Percentiles rank a stretch among this genome's conserved stretches.
phyloP scores from a whole-genome alignment of 345 rosid genomes.

The Rhodamnia argentea region DNA sequence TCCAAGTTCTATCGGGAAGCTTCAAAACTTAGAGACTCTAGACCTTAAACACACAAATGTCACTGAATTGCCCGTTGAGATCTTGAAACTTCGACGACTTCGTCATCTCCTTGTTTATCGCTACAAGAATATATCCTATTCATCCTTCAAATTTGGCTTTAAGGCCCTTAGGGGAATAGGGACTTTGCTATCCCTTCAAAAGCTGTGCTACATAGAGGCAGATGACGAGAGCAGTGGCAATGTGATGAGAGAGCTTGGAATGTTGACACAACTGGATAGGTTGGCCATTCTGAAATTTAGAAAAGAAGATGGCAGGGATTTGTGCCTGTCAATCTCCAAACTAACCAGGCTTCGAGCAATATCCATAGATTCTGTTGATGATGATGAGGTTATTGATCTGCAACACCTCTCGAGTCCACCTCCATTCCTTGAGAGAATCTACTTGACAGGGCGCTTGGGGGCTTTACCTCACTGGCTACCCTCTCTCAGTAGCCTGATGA shows the following conservation, averaged over 20 bases:
- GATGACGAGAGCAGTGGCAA: not conserved
- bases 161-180: constrained; percentile 16
- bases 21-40: constrained; percentile 29
- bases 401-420: constrained; percentile 19
- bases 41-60: constrained; percentile 34
- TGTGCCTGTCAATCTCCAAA: constrained; percentile 20
- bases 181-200: constrained; percentile 20
- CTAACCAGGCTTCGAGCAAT: constrained; percentile 18
- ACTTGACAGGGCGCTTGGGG: constrained; percentile 14
- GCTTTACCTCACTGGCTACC: constrained; percentile 21
- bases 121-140: constrained; percentile 14
- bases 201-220: constrained; percentile 25
- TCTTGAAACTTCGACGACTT: constrained; percentile 24
- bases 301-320: constrained; percentile 17
- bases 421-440: constrained; percentile 15
- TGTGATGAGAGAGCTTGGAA: constrained; percentile 22
- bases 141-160: constrained; percentile 14
- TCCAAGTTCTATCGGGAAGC: constrained; percentile 28
- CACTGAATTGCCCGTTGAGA: constrained; percentile 20
- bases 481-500: constrained; percentile 13
- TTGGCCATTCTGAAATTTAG: constrained; percentile 26
- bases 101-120: constrained; percentile 27
- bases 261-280: constrained; percentile 20
- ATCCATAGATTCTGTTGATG: constrained; percentile 12
- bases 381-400: constrained; percentile 19